phyloP scores from a whole-genome alignment of 331 rosid species.

The Erythrophleum ivorense region DNA sequence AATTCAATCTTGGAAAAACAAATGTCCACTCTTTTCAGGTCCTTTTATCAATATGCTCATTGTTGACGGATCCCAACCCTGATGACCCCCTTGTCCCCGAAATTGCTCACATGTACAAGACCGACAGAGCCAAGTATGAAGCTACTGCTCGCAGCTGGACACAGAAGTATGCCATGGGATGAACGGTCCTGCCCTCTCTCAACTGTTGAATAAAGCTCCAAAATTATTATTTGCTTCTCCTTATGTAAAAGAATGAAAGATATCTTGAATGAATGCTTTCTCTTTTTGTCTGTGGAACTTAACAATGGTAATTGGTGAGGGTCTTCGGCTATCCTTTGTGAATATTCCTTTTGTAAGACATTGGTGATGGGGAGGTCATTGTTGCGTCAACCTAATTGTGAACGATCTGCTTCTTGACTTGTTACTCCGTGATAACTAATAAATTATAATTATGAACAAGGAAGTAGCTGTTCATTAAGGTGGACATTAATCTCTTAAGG shows the following conservation, averaged over 20 bases:
- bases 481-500: too few species aligned
- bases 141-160: constrained; percentile 94
- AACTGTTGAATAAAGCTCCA: constrained; percentile 24
- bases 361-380: constrained; percentile 44
- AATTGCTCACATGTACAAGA: constrained; percentile 95
- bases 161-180: constrained; percentile 90
- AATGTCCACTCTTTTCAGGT: constrained; percentile 57
- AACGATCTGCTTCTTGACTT: constrained; percentile 45
- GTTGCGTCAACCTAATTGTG: constrained; percentile 40
- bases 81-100: constrained; percentile 92
- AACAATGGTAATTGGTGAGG: constrained; percentile 50
- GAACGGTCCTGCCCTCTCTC: constrained; percentile 21
- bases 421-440: background rate
- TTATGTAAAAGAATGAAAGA: constrained; percentile 41
- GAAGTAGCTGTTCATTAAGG: too few species aligned
- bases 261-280: constrained; percentile 43
- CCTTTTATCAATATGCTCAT: constrained; percentile 82
- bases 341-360: constrained; percentile 57
- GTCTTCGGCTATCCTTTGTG: constrained; percentile 54
- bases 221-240: constrained; percentile 41
- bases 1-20: constrained; percentile 20
- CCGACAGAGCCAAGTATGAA: constrained; percentile 78
- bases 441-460: too few species aligned
- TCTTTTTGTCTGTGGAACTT: constrained; percentile 43
- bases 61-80: constrained; percentile 89